A percentile compares a stretch with the other conserved stretches of the same genome.
Conservation (phyloP, 129 eudicot species). For the Apium graveolens region DNA sequence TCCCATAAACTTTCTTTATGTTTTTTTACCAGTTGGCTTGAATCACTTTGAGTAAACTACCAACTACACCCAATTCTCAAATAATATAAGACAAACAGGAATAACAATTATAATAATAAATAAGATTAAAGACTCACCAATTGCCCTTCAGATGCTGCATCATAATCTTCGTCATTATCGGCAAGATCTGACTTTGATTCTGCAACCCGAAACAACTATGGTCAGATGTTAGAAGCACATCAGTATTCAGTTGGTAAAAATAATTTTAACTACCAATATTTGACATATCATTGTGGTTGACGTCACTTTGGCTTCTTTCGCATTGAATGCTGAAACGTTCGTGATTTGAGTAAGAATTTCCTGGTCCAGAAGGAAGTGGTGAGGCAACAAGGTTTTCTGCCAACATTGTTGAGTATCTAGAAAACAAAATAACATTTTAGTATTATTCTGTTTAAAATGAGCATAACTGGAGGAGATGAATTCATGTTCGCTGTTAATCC, state of each 20-base stretch:
- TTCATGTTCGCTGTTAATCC: neutral
- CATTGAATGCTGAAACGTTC: conserved; percentile 33
- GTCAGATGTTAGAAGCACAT: neutral
- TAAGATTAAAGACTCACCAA: conserved; percentile 39
- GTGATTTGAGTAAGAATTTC: conserved; percentile 23
- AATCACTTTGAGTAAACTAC: neutral
- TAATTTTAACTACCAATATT: conserved; percentile 29
- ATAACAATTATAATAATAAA: neutral
- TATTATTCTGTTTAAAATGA: neutral
- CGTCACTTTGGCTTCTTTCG: conserved; percentile 29
- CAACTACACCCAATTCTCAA: neutral
- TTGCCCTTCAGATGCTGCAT: conserved; percentile 48
- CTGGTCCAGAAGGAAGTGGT: conserved; percentile 29
- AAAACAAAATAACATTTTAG: conserved; percentile 4
- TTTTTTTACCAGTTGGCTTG: neutral
- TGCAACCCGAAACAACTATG: conserved; percentile 19
- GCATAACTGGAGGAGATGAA: neutral
- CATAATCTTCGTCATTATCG: conserved; percentile 67
- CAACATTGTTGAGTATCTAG: conserved; percentile 95
- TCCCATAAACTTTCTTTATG: neutral
- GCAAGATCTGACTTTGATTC: conserved; percentile 47
- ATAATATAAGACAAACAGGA: neutral
- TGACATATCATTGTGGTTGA: conserved; percentile 20
- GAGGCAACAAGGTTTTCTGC: conserved; percentile 87
- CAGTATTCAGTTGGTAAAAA: neutral